Conservation (phyloP, 2,329 filamentous ascomycete species). For the Fusarium sp. region DNA sequence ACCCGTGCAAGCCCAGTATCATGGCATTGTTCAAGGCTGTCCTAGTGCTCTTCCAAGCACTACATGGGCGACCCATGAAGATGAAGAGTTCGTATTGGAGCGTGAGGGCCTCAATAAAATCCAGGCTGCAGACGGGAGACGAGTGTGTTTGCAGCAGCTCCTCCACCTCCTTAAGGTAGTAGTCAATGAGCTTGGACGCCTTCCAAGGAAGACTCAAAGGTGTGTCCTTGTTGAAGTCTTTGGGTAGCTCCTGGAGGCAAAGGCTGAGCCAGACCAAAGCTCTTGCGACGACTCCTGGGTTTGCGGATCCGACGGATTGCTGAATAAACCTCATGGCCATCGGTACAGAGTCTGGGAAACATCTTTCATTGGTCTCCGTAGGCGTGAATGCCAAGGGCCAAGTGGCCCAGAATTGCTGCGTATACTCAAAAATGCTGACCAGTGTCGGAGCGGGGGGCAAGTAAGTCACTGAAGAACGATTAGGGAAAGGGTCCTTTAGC, state of each 20-base stretch:
- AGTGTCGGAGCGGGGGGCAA: background rate
- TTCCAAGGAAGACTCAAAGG: slow-evolving; percentile 47
- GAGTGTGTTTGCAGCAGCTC: background rate
- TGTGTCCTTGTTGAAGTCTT: slow-evolving; percentile 44
- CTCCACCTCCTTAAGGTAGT: slow-evolving; percentile 5
- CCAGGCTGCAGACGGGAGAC: slow-evolving; percentile 50
- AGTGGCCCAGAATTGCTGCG: slow-evolving; percentile 38
- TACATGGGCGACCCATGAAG: slow-evolving; percentile 66
- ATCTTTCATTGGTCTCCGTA: background rate
- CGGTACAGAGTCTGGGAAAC: background rate
- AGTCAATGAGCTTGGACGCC: slow-evolving; percentile 25
- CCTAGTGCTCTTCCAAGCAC: slow-evolving; percentile 64
- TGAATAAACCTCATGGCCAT: slow-evolving; percentile 3
- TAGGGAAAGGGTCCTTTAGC: background rate
- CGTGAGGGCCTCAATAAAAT: slow-evolving; percentile 65
- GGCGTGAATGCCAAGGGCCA: slow-evolving; percentile 14
- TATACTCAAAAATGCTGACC: slow-evolving; percentile 13
- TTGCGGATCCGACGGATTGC: background rate
- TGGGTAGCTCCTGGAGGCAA: slow-evolving; percentile 55
- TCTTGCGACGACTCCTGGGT: slow-evolving; percentile 42
- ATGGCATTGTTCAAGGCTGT: slow-evolving; percentile 64
- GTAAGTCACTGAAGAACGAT: background rate
- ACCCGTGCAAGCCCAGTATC: slow-evolving; percentile 61
- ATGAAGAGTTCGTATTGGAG: slow-evolving; percentile 65
- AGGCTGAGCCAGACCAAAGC: slow-evolving; percentile 58